These are phyloP conservation scores for Cercospora janseana DNA, from an alignment of 2,329 filamentous ascomycete genomes.

Conservation along the genomic window DNA sequence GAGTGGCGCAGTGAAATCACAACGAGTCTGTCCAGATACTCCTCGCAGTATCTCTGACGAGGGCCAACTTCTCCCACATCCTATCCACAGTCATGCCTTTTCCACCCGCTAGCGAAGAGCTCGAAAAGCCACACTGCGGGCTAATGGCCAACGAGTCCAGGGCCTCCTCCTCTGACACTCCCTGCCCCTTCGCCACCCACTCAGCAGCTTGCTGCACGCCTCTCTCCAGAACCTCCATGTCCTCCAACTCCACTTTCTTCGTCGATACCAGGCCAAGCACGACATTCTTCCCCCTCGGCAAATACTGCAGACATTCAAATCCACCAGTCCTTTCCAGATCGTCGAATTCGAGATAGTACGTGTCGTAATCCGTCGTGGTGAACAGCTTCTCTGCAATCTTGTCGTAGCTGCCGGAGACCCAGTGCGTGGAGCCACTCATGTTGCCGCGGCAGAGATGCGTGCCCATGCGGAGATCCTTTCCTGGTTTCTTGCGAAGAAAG, in stretches of 20 bases:
- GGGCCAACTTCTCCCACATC: constrained; percentile 35
- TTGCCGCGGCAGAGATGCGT: constrained; percentile 34
- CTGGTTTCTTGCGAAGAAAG: constrained; percentile 20
- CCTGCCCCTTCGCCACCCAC: constrained; percentile 33
- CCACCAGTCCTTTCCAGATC: constrained; percentile 32
- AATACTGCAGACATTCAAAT: constrained; percentile 33
- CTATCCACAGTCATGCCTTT: constrained; percentile 34
- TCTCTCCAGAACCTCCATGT: constrained; percentile 24
- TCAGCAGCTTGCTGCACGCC: constrained; percentile 32
- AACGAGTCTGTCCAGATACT: constrained; percentile 26
- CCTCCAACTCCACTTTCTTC: constrained; percentile 35
- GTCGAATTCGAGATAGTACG: constrained; percentile 37
- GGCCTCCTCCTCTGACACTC: constrained; percentile 28
- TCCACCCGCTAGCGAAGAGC: constrained; percentile 31
- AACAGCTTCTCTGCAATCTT: constrained; percentile 34
- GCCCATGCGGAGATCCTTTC: constrained; percentile 28
- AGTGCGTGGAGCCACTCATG: constrained; percentile 25
- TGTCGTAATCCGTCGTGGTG: constrained; percentile 29
- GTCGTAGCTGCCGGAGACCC: constrained; percentile 31
- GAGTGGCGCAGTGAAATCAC: background rate
- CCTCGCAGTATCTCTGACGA: constrained; percentile 31
- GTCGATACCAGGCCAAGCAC: constrained; percentile 37
- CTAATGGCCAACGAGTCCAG: constrained; percentile 33
- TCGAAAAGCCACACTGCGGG: constrained; percentile 38
- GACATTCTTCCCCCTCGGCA: constrained; percentile 36